These are phyloP conservation scores for Coniosporium tulheliwenetii DNA, from an alignment of 2,329 filamentous ascomycete genomes.

Conservation along the genomic window DNA sequence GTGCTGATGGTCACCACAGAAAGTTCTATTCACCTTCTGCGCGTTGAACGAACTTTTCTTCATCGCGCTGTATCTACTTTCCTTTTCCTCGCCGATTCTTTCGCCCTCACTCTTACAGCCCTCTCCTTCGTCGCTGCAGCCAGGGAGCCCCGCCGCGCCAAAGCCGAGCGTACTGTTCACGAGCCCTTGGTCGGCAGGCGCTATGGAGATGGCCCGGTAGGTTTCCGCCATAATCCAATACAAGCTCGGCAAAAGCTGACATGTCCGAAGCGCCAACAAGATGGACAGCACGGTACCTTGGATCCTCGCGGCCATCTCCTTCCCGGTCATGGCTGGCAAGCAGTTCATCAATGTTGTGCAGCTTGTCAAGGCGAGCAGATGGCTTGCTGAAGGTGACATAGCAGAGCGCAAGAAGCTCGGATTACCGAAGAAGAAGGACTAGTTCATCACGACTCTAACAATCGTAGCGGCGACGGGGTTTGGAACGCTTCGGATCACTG, in stretches of 20 bases:
- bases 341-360: constrained; percentile 91
- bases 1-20: constrained; percentile 35
- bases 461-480: too few species aligned
- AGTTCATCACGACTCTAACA: too few species aligned
- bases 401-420: constrained; percentile 37
- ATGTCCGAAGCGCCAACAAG: constrained; percentile 56
- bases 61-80: constrained; percentile 93
- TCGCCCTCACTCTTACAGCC: constrained; percentile 64
- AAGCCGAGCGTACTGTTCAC: constrained; percentile 62
- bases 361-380: constrained; percentile 80
- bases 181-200: constrained; percentile 81
- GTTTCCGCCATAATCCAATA: neutral
- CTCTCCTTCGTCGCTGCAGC: constrained; percentile 35
- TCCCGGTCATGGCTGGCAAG: constrained; percentile 80
- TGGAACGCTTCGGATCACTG: too few species aligned
- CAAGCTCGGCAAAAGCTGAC: neutral
- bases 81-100: constrained; percentile 81
- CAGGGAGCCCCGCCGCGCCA: constrained; percentile 54
- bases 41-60: constrained; percentile 91
- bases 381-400: constrained; percentile 84
- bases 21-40: constrained; percentile 82
- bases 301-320: constrained; percentile 67
- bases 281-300: constrained; percentile 47
- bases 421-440: constrained; percentile 2
- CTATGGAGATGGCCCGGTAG: constrained; percentile 69